Conservation (phyloP, 805 yeast genomes). For the Zygosaccharomyces lentus region DNA sequence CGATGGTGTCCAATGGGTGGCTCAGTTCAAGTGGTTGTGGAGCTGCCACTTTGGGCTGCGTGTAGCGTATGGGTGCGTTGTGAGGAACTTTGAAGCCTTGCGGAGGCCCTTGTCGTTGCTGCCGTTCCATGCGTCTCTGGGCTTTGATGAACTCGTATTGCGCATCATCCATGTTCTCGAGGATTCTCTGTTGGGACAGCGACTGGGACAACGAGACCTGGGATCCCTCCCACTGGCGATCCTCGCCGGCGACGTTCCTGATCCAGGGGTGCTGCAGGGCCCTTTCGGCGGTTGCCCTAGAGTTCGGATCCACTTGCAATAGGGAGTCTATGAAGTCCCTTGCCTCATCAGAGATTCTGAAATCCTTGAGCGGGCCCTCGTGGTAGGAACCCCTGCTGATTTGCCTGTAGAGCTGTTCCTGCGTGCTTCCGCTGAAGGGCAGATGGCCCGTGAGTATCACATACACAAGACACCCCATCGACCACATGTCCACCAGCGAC, state of each 20-base stretch:
- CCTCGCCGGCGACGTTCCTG: constrained; percentile 16
- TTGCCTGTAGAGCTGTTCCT: constrained; percentile 73
- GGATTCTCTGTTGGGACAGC: constrained; percentile 57
- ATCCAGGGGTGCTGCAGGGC: constrained; percentile 87
- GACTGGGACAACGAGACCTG: constrained; percentile 65
- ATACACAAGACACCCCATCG: constrained; percentile 89
- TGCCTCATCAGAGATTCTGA: constrained; percentile 63
- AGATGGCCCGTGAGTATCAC: constrained; percentile 89
- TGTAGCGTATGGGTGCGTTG: constrained; percentile 26
- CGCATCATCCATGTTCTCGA: constrained; percentile 37
- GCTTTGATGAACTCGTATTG: constrained; percentile 30
- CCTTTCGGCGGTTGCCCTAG: constrained; percentile 66
- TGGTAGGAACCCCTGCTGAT: constrained; percentile 77
- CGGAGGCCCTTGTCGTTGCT: constrained; percentile 13
- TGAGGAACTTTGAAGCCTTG: constrained; percentile 32
- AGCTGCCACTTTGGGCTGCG: constrained; percentile 24
- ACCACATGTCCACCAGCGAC: constrained; percentile 94
- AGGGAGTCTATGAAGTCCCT: constrained; percentile 65
- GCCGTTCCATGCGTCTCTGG: constrained; percentile 19
- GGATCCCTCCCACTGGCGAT: constrained; percentile 17
- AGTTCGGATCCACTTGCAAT: constrained; percentile 69
- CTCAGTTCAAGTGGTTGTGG: constrained; percentile 12
- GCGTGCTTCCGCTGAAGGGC: constrained; percentile 92
- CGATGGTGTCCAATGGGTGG: constrained; percentile 8
- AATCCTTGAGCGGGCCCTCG: constrained; percentile 64